These are phyloP conservation scores for Nannizziopsis arthrosporioides DNA, from an alignment of 2,329 filamentous ascomycete genomes.

Conservation along the genomic window DNA sequence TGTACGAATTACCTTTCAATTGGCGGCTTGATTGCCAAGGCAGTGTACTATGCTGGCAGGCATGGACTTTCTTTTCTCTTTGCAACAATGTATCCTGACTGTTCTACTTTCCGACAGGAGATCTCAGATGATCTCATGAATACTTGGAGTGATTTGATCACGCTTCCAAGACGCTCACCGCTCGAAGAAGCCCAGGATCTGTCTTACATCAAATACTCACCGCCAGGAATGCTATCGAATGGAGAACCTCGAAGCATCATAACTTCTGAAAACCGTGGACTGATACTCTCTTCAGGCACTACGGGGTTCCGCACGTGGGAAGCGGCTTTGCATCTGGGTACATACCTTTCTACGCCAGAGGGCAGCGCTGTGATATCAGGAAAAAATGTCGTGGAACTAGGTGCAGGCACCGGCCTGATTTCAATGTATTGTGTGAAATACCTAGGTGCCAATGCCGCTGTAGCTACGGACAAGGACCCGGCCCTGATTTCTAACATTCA, in stretches of 20 bases:
- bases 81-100: slow-evolving; percentile 14
- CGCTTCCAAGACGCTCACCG: slow-evolving; percentile 52
- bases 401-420: slow-evolving; percentile 55
- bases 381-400: slow-evolving; percentile 52
- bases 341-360: slow-evolving; percentile 41
- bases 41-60: slow-evolving; percentile 9
- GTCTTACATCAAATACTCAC: slow-evolving; percentile 61
- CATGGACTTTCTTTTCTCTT: slow-evolving; percentile 10
- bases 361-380: slow-evolving; percentile 39
- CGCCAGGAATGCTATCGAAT: slow-evolving; percentile 19
- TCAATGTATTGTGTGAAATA: slow-evolving; percentile 52
- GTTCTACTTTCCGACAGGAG: slow-evolving; percentile 45
- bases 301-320: slow-evolving; percentile 62
- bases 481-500: slow-evolving; percentile 31
- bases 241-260: slow-evolving; percentile 20
- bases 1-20: slow-evolving; percentile 43
- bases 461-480: slow-evolving; percentile 51
- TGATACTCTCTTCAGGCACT: slow-evolving; percentile 46
- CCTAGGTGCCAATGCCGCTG: slow-evolving; percentile 43
- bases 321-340: slow-evolving; percentile 52
- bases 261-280: slow-evolving; percentile 45
- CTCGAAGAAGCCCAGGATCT: slow-evolving; percentile 56
- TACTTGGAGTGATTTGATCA: slow-evolving; percentile 53
- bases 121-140: slow-evolving; percentile 71
- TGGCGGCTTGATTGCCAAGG: slow-evolving; percentile 13